Conservation (phyloP, 2,329 filamentous ascomycete species). For the Aspergillus transmontanensis region DNA sequence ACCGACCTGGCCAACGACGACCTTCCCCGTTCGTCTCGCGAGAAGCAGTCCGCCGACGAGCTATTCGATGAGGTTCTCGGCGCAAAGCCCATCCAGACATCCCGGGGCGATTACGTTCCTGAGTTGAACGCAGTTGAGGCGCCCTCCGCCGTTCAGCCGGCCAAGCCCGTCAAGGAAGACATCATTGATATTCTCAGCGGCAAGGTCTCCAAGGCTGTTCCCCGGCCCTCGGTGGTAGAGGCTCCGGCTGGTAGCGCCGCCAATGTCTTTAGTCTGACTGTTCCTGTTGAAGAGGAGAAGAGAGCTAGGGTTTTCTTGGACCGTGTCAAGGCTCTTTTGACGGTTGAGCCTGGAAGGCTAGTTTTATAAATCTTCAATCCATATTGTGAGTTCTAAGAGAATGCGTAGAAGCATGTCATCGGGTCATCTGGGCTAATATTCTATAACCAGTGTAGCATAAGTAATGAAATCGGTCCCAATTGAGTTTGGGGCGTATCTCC, state of each 20-base stretch:
- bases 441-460: slow-evolving; percentile 7
- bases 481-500: neutral
- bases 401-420: neutral
- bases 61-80: slow-evolving; percentile 90
- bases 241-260: slow-evolving; percentile 54
- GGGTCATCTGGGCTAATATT: slow-evolving; percentile 1
- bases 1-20: slow-evolving; percentile 85
- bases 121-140: slow-evolving; percentile 62
- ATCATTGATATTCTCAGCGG: slow-evolving; percentile 79
- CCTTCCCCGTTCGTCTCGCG: slow-evolving; percentile 68
- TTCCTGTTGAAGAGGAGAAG: slow-evolving; percentile 78
- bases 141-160: slow-evolving; percentile 32
- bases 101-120: slow-evolving; percentile 69
- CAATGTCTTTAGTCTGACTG: slow-evolving; percentile 81
- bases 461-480: slow-evolving; percentile 5
- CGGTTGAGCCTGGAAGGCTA: slow-evolving; percentile 75
- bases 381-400: slow-evolving; percentile 6
- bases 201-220: slow-evolving; percentile 38
- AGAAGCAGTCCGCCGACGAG: slow-evolving; percentile 72
- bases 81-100: slow-evolving; percentile 43
- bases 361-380: slow-evolving; percentile 51
- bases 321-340: slow-evolving; percentile 80
- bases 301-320: slow-evolving; percentile 81
- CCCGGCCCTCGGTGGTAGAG: slow-evolving; percentile 26
- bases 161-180: slow-evolving; percentile 61